phyloP scores from a whole-genome alignment of 805 yeast genomes.

The Suhomyces emberorum region DNA sequence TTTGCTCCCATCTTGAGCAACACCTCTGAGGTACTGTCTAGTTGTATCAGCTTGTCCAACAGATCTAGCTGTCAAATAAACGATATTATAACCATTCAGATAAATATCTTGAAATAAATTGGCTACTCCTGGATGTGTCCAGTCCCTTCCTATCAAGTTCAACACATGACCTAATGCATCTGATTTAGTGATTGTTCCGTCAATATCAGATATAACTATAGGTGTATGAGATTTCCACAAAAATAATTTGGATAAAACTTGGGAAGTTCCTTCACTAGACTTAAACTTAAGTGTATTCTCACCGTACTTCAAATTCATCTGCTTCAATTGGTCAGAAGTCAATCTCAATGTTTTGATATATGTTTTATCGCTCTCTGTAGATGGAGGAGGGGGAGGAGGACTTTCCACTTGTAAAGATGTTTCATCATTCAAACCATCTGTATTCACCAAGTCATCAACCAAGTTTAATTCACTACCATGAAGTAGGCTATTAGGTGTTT shows the following conservation, averaged over 20 bases:
- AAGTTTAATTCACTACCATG: conserved; percentile 2
- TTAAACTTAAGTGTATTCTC: conserved; percentile 74
- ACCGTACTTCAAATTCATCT: conserved; percentile 72
- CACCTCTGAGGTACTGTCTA: conserved; percentile 72
- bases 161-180: conserved; percentile 96
- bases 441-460: conserved; percentile 6
- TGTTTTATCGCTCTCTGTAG: conserved; percentile 22
- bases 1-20: conserved; percentile 66
- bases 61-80: conserved; percentile 91
- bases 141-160: conserved; percentile 90
- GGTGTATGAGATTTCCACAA: conserved; percentile 85
- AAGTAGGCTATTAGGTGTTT: conserved; percentile 4
- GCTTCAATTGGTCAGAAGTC: conserved; percentile 83
- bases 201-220: conserved; percentile 94
- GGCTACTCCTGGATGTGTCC: conserved; percentile 98
- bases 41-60: conserved; percentile 96
- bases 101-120: conserved; percentile 82
- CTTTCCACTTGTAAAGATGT: neutral
- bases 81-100: conserved; percentile 85
- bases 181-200: conserved; percentile 96
- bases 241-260: conserved; percentile 67
- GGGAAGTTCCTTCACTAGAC: conserved; percentile 79
- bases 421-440: conserved; percentile 10
- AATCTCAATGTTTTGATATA: conserved; percentile 86
- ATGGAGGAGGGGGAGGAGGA: neutral